These are phyloP conservation scores for Zoysia pacifica DNA, from an alignment of 176 grass and related monocot species.

Conservation along the genomic window DNA sequence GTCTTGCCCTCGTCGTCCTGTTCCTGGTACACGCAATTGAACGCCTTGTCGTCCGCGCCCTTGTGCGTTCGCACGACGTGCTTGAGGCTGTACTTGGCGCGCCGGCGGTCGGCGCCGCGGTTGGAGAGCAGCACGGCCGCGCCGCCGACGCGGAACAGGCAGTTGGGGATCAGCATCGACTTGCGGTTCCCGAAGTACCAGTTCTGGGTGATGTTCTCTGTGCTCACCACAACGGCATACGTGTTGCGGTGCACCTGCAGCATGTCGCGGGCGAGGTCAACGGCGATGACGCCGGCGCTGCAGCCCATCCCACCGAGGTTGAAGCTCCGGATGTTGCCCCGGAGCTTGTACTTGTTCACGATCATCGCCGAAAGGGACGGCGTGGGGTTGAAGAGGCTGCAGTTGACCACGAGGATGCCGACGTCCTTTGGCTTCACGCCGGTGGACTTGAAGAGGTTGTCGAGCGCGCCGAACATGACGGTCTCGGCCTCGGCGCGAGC, in stretches of 20 bases:
- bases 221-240: slow-evolving; percentile 87
- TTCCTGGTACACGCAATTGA: slow-evolving; percentile 88
- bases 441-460: slow-evolving; percentile 66
- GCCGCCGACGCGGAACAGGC: slow-evolving; percentile 77
- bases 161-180: slow-evolving; percentile 89
- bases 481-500: slow-evolving; percentile 73
- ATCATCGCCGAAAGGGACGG: slow-evolving; percentile 94
- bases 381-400: slow-evolving; percentile 87
- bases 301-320: slow-evolving; percentile 93
- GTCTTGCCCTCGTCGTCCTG: slow-evolving; percentile 77
- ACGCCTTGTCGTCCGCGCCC: slow-evolving; percentile 78
- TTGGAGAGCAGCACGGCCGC: slow-evolving; percentile 82
- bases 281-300: slow-evolving; percentile 84
- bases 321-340: slow-evolving; percentile 76
- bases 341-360: slow-evolving; percentile 85
- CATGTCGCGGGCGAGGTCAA: slow-evolving; percentile 76
- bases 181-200: slow-evolving; percentile 92
- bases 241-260: slow-evolving; percentile 71
- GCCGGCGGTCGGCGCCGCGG: slow-evolving; percentile 52
- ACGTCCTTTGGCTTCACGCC: slow-evolving; percentile 81
- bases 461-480: slow-evolving; percentile 79
- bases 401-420: slow-evolving; percentile 83
- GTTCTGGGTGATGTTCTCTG: slow-evolving; percentile 95
- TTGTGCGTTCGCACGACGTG: slow-evolving; percentile 87
- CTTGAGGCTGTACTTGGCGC: slow-evolving; percentile 69